phyloP scores from a whole-genome alignment of 106 monocot genomes.

The Phalaenopsis equestris region DNA sequence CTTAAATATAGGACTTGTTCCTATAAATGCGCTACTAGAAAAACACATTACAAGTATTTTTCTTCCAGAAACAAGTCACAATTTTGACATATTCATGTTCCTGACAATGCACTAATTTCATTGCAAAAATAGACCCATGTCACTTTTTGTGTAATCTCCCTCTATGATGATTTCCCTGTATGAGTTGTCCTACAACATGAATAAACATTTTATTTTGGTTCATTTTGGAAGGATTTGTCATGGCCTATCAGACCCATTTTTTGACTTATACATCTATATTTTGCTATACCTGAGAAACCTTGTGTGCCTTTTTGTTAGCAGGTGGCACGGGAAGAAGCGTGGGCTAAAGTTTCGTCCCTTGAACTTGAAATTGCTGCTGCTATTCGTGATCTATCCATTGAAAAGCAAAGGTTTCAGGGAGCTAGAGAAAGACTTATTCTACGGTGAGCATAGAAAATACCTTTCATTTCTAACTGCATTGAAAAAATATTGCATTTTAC shows the following conservation, averaged over 20 bases:
- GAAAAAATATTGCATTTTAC: background rate
- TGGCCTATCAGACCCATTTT: background rate
- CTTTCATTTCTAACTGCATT: background rate
- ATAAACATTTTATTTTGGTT: background rate
- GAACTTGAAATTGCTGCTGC: conserved; percentile 95
- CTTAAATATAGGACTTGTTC: background rate
- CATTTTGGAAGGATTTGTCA: background rate
- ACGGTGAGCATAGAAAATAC: conserved; percentile 33
- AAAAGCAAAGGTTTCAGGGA: conserved; percentile 95
- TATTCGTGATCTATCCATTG: conserved; percentile 80
- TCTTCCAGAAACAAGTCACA: background rate
- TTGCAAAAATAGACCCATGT: no score
- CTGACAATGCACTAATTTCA: background rate
- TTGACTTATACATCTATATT: background rate
- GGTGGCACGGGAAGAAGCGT: conserved; percentile 97
- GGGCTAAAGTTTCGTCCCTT: conserved; percentile 95
- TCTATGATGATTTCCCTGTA: background rate
- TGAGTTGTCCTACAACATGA: background rate
- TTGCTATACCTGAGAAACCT: conserved; percentile 30
- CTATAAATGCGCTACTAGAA: background rate
- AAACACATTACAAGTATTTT: background rate
- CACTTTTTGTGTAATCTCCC: background rate
- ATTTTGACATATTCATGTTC: background rate
- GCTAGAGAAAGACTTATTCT: conserved; percentile 93
- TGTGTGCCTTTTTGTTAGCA: conserved; percentile 68